Base-by-base conservation (phyloP, 352 stramenopile genomes). In the Halophytophthora batemanensis region DNA sequence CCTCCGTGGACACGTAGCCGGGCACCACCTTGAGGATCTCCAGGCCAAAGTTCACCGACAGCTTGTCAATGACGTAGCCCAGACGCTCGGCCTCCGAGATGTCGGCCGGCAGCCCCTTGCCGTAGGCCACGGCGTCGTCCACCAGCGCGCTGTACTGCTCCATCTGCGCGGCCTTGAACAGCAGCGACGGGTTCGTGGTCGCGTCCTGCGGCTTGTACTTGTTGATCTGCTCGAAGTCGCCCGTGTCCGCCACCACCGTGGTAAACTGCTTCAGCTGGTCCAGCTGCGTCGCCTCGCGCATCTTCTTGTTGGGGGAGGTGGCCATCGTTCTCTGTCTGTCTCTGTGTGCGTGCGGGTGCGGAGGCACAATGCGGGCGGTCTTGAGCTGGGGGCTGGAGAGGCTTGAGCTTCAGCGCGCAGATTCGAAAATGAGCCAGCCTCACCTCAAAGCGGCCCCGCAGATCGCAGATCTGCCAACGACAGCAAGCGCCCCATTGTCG, bases 151-250 rank as follows among this genome's bases (percentile, higher is more conserved):
- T 73, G 79, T 99, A 99, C 74, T 98, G 85, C 50, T 93, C 74
- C 78, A 98, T 97, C 35, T 75, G 76, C 28, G 97, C 93, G 19
- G 97, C 97, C 69, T 99, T 99, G 86, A 97, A 98, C 40, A 99
- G 95, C 40, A 99, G 82, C 63, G 87, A 98, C 38, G 97, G 97
- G 77, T 99, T 99, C 19, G 97, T 99, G 10, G 97, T 99, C 34
- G 97, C 97, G 84, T 99, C 96, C 73, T 98, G 89, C 49, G 95
- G 95, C 66, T 92, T 91, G 75, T 84, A 95, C 71, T 93, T 94
- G 64, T 86, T 83, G 50, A 93, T 96, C 56, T 86, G 90, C 57
- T 74, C 73, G 55, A 96, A 86, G 71, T 99, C 97, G 41, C 97
- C 97, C 45, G 96, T 99, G 78, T 99, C 97, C 28, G 94, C 93